A percentile compares a stretch with the other conserved stretches of the same genome.
phyloP scores from a whole-genome alignment of 345 rosid species.

The Noccaea bulbosa region DNA sequence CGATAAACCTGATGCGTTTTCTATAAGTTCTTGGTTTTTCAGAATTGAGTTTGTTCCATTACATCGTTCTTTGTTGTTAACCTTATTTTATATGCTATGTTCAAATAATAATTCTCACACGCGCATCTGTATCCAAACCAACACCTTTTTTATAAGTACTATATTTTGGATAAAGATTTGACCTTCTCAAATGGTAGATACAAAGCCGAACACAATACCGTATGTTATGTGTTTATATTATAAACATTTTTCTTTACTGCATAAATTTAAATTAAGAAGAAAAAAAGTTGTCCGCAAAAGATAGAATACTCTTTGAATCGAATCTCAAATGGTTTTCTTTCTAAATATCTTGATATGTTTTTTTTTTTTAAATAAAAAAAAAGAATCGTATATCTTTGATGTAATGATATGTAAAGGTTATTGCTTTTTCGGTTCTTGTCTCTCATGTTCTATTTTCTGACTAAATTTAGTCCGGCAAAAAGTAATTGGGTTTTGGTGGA shows the following conservation, averaged over 20 bases:
- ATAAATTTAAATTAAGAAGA: too few relatives aligned
- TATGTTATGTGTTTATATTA: too few relatives aligned
- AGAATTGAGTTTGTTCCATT: too few relatives aligned
- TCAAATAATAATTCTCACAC: background rate
- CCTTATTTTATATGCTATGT: constrained; percentile 9
- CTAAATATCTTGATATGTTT: background rate
- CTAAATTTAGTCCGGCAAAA: constrained; percentile 3
- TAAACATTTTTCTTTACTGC: too few relatives aligned
- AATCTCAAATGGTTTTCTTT: constrained; percentile 4
- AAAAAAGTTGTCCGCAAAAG: background rate
- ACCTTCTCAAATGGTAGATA: background rate
- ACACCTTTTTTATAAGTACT: background rate
- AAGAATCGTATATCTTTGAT: background rate
- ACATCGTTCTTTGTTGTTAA: constrained; percentile 1
- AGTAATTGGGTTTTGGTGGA: background rate
- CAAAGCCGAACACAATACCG: background rate
- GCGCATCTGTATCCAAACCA: background rate
- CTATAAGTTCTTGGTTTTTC: too few relatives aligned
- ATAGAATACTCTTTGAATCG: background rate
- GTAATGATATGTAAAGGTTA: background rate
- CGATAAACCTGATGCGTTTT: too few relatives aligned
- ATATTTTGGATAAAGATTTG: background rate
- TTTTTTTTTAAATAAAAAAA: too few relatives aligned
- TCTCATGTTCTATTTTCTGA: constrained; percentile 13
- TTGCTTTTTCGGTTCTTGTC: background rate